Conservation (phyloP, 164 flowering plant genomes). For the Hamamelis virginiana region DNA sequence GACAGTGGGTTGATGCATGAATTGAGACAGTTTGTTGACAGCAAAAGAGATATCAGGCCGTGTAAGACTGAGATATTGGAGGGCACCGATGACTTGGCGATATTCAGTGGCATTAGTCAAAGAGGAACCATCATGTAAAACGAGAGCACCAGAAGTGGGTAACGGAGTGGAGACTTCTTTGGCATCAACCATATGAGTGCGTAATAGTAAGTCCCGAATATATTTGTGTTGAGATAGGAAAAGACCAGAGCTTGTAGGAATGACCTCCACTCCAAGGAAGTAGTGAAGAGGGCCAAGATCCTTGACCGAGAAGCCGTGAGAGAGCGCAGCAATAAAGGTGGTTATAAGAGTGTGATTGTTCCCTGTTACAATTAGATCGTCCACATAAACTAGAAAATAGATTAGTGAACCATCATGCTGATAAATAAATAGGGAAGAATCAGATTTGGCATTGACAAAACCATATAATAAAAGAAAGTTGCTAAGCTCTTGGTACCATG, state of each 20-base stretch:
- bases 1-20: too few relatives aligned
- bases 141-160: too few relatives aligned
- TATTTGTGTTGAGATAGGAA: constrained; percentile 4
- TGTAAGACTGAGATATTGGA: too few relatives aligned
- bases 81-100: too few relatives aligned
- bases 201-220: too few relatives aligned
- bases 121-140: too few relatives aligned
- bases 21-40: too few relatives aligned
- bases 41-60: too few relatives aligned
- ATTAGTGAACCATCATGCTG: too few relatives aligned
- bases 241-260: not conserved
- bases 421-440: constrained; percentile 16
- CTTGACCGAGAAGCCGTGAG: constrained; percentile 11
- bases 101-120: too few relatives aligned
- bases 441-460: not conserved
- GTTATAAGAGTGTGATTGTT: not conserved
- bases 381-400: not conserved
- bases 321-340: not conserved
- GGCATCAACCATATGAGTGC: too few relatives aligned
- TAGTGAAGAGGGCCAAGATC: constrained; percentile 6
- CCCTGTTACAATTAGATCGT: not conserved
- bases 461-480: not conserved
- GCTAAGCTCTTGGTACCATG: constrained; percentile 10
- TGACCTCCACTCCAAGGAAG: constrained; percentile 16
- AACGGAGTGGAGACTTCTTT: too few relatives aligned